phyloP scores from a whole-genome alignment of 306 rosid species.

The Rosa rugosa region DNA sequence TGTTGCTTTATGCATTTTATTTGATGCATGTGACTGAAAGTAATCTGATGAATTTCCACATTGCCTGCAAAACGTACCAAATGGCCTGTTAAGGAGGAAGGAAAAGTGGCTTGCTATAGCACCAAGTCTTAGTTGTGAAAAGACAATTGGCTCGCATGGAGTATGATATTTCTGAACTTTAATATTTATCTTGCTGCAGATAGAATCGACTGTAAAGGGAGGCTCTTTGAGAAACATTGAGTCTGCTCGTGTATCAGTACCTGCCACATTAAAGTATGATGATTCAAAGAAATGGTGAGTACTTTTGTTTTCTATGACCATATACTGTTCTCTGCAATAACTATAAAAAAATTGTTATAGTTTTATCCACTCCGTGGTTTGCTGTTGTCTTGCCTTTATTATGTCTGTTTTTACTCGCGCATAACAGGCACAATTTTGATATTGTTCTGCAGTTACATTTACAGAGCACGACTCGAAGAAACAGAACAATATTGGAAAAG shows the following conservation, averaged over 20 bases:
- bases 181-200: constrained; percentile 44
- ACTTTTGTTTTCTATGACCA: background rate
- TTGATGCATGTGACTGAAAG: background rate
- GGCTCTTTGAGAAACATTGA: constrained; percentile 81
- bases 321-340: background rate
- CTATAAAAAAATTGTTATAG: background rate
- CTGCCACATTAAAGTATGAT: constrained; percentile 73
- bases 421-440: constrained; percentile 28
- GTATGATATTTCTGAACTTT: constrained; percentile 9
- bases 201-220: constrained; percentile 83
- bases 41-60: background rate
- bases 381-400: constrained; percentile 12
- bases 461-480: constrained; percentile 74
- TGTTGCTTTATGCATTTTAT: background rate
- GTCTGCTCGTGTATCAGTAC: constrained; percentile 91
- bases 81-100: background rate
- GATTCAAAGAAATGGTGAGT: constrained; percentile 87
- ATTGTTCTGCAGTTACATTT: constrained; percentile 71
- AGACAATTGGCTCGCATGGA: background rate
- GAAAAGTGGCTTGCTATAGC: background rate
- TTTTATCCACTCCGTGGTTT: constrained; percentile 21
- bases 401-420: constrained; percentile 10
- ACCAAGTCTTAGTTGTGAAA: constrained; percentile 7
- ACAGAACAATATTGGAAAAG: constrained; percentile 96
- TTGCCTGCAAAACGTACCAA: background rate